A percentile compares a stretch with the other conserved stretches of the same genome.
Evolutionary conservation across 164 flowering plant genomes (phyloP).

Genomic region (Vitis labrusca): DNA sequence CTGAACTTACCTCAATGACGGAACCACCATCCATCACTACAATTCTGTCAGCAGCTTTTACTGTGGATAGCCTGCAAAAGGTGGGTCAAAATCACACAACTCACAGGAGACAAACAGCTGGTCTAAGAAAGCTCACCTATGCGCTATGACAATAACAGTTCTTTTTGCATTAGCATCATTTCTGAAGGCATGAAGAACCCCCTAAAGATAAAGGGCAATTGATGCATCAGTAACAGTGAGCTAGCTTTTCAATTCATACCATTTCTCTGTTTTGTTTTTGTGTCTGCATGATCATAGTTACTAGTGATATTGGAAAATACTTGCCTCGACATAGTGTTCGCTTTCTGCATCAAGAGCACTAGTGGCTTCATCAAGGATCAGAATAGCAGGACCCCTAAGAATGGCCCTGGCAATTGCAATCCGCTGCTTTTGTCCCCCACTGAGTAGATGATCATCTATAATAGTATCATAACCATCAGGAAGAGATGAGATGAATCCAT

Average conservation of each 20-base stretch:
- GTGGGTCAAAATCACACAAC: neutral
- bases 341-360: conserved; percentile 86
- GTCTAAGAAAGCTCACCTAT: conserved; percentile 40
- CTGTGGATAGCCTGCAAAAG: conserved; percentile 64
- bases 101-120: neutral
- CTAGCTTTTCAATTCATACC: neutral
- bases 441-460: conserved; percentile 72
- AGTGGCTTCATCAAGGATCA: conserved; percentile 89
- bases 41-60: conserved; percentile 73
- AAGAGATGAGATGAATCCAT: conserved; percentile 67
- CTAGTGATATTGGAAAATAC: neutral
- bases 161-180: conserved; percentile 41
- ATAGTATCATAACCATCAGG: conserved; percentile 77
- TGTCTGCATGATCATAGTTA: too few relatives aligned
- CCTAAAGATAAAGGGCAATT: conserved; percentile 34
- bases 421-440: conserved; percentile 87
- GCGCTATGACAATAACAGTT: conserved; percentile 73
- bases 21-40: conserved; percentile 68
- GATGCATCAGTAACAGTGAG: neutral
- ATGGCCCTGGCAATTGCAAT: conserved; percentile 86
- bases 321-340: conserved; percentile 64
- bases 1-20: conserved; percentile 55
- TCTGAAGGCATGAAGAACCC: conserved; percentile 48
- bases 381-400: conserved; percentile 65
- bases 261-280: too few relatives aligned